A percentile compares a stretch with the other conserved stretches of the same genome.
Conservation (phyloP, 441 rosid species). For the Mallotus repandus region DNA sequence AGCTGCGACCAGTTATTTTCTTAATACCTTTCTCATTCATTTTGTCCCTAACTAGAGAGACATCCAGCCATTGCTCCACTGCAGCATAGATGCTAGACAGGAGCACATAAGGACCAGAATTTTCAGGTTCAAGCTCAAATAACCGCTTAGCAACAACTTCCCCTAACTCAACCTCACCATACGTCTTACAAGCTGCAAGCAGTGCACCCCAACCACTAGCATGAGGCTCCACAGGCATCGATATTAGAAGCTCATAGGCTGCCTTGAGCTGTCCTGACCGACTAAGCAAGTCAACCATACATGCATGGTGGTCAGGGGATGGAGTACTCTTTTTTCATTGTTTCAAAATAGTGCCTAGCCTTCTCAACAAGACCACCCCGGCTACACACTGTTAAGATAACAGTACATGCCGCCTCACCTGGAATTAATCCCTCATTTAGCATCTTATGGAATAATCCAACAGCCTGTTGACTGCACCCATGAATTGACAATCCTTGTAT, state of each 20-base stretch:
- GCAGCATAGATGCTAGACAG: constrained; percentile 79
- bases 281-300: constrained; percentile 79
- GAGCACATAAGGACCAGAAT: constrained; percentile 62
- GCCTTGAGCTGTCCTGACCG: constrained; percentile 53
- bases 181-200: constrained; percentile 66
- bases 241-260: constrained; percentile 59
- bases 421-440: constrained; percentile 60
- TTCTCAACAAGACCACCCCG: constrained; percentile 63
- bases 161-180: constrained; percentile 57
- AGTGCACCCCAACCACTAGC: constrained; percentile 88
- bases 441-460: constrained; percentile 60
- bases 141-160: constrained; percentile 50
- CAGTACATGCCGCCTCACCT: constrained; percentile 68
- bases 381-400: constrained; percentile 65
- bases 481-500: constrained; percentile 76
- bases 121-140: constrained; percentile 64
- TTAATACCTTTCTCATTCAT: constrained; percentile 65
- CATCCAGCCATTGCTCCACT: constrained; percentile 64
- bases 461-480: constrained; percentile 52
- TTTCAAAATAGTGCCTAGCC: constrained; percentile 57
- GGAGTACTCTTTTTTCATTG: constrained; percentile 57
- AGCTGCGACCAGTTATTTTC: constrained; percentile 65
- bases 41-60: constrained; percentile 51
- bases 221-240: constrained; percentile 61
- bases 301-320: constrained; percentile 65